Conservation (phyloP, 2,329 filamentous ascomycete species). For the Verticillium klebahnii region DNA sequence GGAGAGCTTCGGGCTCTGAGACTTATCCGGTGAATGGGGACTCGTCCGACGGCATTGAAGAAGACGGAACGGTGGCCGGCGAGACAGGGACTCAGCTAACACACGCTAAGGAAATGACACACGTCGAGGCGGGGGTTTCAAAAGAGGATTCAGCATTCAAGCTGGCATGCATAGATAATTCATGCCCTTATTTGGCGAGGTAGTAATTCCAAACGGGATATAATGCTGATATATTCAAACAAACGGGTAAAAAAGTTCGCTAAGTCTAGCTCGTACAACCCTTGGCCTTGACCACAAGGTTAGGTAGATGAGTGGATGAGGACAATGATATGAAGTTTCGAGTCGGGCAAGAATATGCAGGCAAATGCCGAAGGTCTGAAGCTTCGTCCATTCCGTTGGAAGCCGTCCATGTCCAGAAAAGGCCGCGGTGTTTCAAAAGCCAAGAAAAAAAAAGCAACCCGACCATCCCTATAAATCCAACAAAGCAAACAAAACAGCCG, state of each 20-base stretch:
- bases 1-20: background rate
- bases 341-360: background rate
- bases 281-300: background rate
- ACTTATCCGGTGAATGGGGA: background rate
- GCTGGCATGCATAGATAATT: background rate
- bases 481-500: constrained; percentile 2
- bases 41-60: background rate
- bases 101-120: background rate
- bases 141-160: background rate
- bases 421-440: background rate
- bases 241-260: background rate
- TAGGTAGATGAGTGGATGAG: background rate
- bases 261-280: background rate
- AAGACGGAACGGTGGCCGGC: background rate
- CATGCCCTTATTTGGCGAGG: background rate
- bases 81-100: background rate
- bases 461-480: background rate
- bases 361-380: background rate
- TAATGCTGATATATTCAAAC: background rate
- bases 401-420: background rate
- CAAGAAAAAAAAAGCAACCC: background rate
- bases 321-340: background rate
- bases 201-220: background rate
- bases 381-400: background rate
- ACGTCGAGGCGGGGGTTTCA: background rate